These are phyloP conservation scores for Dactylellina cionopaga DNA, from an alignment of 2,329 filamentous ascomycete species.

Conservation along the genomic window DNA sequence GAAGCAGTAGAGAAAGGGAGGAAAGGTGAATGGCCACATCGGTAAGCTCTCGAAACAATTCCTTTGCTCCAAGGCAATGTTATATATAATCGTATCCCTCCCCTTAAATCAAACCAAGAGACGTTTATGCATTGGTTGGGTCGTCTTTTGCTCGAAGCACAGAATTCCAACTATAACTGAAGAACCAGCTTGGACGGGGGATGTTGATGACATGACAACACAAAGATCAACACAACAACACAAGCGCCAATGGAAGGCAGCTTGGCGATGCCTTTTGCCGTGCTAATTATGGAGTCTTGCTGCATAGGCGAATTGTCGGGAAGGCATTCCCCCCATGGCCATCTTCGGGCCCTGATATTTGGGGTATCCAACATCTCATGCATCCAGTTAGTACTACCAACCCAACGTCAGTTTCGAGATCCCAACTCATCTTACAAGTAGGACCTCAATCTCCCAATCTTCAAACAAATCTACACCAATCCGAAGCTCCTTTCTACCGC, in stretches of 20 bases:
- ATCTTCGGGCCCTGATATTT: slow-evolving; percentile 47
- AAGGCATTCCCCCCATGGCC: slow-evolving; percentile 54
- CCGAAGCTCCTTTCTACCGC: slow-evolving; percentile 33
- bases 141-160: too few relatives aligned
- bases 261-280: background rate
- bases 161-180: too few relatives aligned
- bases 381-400: slow-evolving; percentile 44
- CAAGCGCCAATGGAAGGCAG: background rate
- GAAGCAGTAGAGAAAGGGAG: slow-evolving; percentile 41
- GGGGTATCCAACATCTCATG: slow-evolving; percentile 54
- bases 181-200: too few relatives aligned
- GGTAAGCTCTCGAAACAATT: slow-evolving; percentile 19
- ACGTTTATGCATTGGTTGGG: too few relatives aligned
- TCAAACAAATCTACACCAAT: slow-evolving; percentile 46
- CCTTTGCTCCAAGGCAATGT: background rate
- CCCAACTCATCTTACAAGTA: background rate
- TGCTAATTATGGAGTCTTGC: background rate
- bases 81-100: too few relatives aligned
- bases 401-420: background rate
- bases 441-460: slow-evolving; percentile 40
- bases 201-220: slow-evolving; percentile 11
- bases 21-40: slow-evolving; percentile 44
- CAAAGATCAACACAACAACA: background rate
- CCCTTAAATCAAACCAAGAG: too few relatives aligned
- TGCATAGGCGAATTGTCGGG: slow-evolving; percentile 50